Evolutionary conservation across 1,139 yeast species (phyloP), one percentile per base, ranked within the genome.

Genomic region (Diutina rugosa): DNA sequence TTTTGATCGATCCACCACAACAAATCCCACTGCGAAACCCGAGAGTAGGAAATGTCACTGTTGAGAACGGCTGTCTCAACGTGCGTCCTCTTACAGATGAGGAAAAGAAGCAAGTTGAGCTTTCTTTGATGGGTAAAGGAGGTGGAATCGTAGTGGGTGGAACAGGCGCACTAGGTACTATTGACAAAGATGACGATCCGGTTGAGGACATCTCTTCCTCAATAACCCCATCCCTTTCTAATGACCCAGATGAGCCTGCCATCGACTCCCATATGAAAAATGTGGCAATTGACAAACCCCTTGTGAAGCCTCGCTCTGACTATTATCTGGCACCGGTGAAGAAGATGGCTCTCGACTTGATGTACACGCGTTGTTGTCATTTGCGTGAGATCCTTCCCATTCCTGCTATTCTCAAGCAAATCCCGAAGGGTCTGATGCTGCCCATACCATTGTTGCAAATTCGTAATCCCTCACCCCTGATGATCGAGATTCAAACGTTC

Each of bases 331-430:
- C 63, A 0, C 79, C 79, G 0, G 69, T 72, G 8, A 65, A 75
- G 59, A 74, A 74, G 56, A 76, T 76, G 79, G 79, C 79, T 0
- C 74, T 84, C 57, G 93, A 86, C 62, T 69, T 79, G 7, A 73
- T 87, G 67, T 87, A 87, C 66, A 84, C 93, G 0, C 73, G 95
- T 57, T 85, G 90, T 62, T 85, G 91, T 64, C 91, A 85, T 65
- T 70, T 85, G 54, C 46, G 55, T 16, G 55, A 52, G 46, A 52
- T 52, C 18, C n/a, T 52, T 7, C 55, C 91, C 0, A 84, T 85
- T 55, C 89, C 93, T 2, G 89, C 91, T 0, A 85, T 88, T 12
- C 66, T 86, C 58, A 85, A 85, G 63, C 95, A 87, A 64, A 53
- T 53, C 44, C 89, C 88, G 14, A 76, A 80, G 56, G 88, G 87